Evolutionary conservation across 2,329 filamentous ascomycete genomes (phyloP), one percentile per base, ranked within the genome.

Genomic region (Magnaporthiopsis incrustans): DNA sequence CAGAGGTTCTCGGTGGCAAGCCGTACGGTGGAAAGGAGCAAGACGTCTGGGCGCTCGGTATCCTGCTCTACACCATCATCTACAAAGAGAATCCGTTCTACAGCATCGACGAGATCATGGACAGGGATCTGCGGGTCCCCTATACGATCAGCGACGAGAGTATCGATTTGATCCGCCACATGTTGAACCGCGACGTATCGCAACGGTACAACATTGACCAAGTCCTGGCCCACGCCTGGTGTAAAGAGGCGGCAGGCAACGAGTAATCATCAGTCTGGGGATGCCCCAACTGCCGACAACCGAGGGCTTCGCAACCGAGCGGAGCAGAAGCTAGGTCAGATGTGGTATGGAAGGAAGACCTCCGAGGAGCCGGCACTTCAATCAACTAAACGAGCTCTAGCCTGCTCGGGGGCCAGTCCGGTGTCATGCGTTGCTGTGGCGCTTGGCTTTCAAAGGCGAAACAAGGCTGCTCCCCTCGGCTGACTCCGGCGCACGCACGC

Each of bases 41-140:
- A 79, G 95, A 99, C 73, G 92, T 99, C 35, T 99, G 95, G 95
- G 95, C 95, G 0, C 83, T 99, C 22, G 95, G 95, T 30, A 98
- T 99, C 71, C 84, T 99, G 32, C 85, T 99, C 18, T 99, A 99
- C 80, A 99, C 95, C 33, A 97, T 99, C 72, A 90, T 98, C 72
- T 99, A 99, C 83, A 99, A 98, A 78, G 95, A 99, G 78, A 99
- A 99, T 73, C 94, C 95, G 0, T 99, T 97, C 76, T 98, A 98
- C 82, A 96, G 90, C 76, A 95, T 98, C 71, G 95, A 99, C 75
- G 95, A 99, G 80, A 99, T 99, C 72, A 96, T 98, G 85, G 95
- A 99, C 74, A 93, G 94, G 72, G 94, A 97, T 70, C 81, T 99
- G 65, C 86, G 95, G 60, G 89, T 99, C 33, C 95, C 95, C 0